Evolutionary conservation across 768 basidiomycete species (phyloP).

Genomic region (Ramaria rubella): DNA sequence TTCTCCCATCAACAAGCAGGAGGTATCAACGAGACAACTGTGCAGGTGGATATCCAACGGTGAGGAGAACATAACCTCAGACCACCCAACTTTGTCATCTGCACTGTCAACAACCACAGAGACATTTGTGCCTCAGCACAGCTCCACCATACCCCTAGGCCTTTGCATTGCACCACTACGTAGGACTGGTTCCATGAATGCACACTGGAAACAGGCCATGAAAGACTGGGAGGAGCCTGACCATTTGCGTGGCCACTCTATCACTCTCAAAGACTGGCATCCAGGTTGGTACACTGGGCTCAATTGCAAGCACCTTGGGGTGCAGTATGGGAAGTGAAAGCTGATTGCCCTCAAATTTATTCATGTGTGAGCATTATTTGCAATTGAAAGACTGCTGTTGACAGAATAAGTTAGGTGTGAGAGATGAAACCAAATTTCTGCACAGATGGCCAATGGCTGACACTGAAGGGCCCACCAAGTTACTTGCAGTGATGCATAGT

Average conservation of each 20-base stretch:
- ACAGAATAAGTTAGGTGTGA: neutral
- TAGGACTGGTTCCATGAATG: neutral
- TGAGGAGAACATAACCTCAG: neutral
- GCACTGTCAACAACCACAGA: neutral
- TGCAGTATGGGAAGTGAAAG: neutral
- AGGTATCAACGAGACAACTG: neutral
- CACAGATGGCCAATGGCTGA: neutral
- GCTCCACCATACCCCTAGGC: neutral
- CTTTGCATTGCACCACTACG: neutral
- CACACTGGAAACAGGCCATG: neutral
- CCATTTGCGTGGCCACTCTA: neutral
- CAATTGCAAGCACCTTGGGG: neutral
- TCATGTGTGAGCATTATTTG: neutral
- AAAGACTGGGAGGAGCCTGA: neutral
- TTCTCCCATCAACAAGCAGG: neutral
- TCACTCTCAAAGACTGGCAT: constrained; percentile 3
- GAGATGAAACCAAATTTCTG: neutral
- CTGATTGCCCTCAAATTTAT: neutral
- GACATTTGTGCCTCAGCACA: neutral
- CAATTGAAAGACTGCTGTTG: neutral
- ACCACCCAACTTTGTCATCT: neutral
- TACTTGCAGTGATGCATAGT: neutral
- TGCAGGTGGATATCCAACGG: too few species aligned
- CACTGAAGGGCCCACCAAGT: neutral
- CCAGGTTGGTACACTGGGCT: neutral